Conservation (phyloP, 2,329 filamentous ascomycete species). For the Pseudopithomyces chartarum region DNA sequence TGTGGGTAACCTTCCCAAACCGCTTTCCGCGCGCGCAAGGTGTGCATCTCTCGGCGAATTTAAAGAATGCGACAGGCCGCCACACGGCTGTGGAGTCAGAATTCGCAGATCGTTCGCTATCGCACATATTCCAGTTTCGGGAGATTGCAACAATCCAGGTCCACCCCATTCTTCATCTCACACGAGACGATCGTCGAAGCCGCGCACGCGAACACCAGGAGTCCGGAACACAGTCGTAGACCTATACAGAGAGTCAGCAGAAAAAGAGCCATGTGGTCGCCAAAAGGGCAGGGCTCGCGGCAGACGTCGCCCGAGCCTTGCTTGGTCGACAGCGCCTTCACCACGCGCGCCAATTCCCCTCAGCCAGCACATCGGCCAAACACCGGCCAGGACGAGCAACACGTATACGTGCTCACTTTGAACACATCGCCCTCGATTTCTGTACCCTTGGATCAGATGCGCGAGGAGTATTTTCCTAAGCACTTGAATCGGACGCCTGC, state of each 20-base stretch:
- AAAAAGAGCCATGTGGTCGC: not conserved
- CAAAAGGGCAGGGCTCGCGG: not conserved
- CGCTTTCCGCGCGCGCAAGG: no score
- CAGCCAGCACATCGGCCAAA: constrained; percentile 36
- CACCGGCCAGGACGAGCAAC: constrained; percentile 35
- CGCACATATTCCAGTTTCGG: no score
- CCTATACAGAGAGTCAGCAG: not conserved
- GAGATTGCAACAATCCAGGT: no score
- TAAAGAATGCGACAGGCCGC: no score
- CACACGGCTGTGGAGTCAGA: no score
- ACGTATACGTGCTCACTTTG: constrained; percentile 52
- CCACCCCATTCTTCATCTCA: not conserved
- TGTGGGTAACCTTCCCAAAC: no score
- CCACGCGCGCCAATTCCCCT: constrained; percentile 3
- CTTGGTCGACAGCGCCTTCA: not conserved
- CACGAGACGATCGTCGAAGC: not conserved
- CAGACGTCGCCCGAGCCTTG: not conserved
- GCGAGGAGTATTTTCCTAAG: constrained; percentile 49
- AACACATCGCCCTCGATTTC: constrained; percentile 46
- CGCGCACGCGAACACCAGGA: not conserved
- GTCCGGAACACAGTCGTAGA: not conserved
- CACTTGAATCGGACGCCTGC: constrained; percentile 50
- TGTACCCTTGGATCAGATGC: constrained; percentile 45
- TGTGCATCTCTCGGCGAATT: no score
- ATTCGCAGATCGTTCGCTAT: no score